Evolutionary conservation across 2,329 filamentous ascomycete genomes (phyloP).

Genomic region (Purpureocillium takamizusanense): DNA sequence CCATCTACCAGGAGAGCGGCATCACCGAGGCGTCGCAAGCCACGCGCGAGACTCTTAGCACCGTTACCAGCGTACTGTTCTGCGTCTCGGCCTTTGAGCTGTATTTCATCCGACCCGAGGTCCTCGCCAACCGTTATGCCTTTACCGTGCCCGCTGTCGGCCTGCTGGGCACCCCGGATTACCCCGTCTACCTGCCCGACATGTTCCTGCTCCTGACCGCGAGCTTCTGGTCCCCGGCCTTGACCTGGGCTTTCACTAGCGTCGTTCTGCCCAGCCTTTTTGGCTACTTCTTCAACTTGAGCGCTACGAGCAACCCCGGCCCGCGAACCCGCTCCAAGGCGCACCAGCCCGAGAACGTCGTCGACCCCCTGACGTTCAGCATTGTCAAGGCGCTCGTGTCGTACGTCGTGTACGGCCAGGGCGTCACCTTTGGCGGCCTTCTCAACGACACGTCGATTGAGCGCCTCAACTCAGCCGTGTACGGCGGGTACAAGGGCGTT

Average conservation of each 20-base stretch:
- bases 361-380: slow-evolving; percentile 87
- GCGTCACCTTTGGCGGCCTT: slow-evolving; percentile 52
- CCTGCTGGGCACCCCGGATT: slow-evolving; percentile 44
- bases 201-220: slow-evolving; percentile 67
- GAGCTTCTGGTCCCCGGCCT: slow-evolving; percentile 75
- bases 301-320: slow-evolving; percentile 35
- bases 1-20: slow-evolving; percentile 56
- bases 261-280: slow-evolving; percentile 59
- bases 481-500: slow-evolving; percentile 62
- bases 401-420: slow-evolving; percentile 70
- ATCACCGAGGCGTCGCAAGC: slow-evolving; percentile 57
- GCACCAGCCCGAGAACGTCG: slow-evolving; percentile 41
- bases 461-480: slow-evolving; percentile 57
- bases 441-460: slow-evolving; percentile 50
- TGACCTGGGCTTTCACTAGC: slow-evolving; percentile 68
- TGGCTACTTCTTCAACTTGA: slow-evolving; percentile 89
- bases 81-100: slow-evolving; percentile 62
- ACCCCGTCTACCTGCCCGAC: slow-evolving; percentile 65
- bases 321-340: slow-evolving; percentile 32
- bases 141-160: slow-evolving; percentile 60
- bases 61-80: slow-evolving; percentile 62
- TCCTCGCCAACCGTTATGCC: slow-evolving; percentile 63
- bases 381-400: slow-evolving; percentile 76
- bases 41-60: slow-evolving; percentile 62
- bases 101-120: slow-evolving; percentile 56